Evolutionary conservation across 352 stramenopile species (phyloP), one percentile per base, ranked within the genome.

Genomic region (Pythium periplocum): DNA sequence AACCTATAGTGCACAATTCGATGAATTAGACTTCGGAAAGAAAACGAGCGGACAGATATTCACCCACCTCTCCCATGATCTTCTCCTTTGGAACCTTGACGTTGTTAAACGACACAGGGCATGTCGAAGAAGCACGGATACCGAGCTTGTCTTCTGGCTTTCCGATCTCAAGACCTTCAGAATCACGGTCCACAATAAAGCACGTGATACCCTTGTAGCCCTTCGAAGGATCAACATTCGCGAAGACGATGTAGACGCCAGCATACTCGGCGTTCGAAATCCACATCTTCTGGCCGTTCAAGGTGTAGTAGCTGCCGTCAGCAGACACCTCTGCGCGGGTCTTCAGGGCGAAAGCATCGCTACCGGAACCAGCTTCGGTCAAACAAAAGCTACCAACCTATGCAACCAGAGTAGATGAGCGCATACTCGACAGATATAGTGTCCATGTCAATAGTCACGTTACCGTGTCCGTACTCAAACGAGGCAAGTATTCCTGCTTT

Each of bases 201-300:
- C 92, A 98, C 57, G 96, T 99, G 59, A 99, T 98, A 40, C 96
- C 96, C 72, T 97, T 98, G 84, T 99, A 98, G 7, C 94, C 94
- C 64, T 92, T 78, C 2, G 83, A 89, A 45, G 70, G 78, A 68
- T 98, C 86, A 6, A 84, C 83, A 61, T 97, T 99, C 8, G 96
- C 96, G 74, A 99, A 98, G 10, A 99, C 93, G 37, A 98, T 73
- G 71, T 98, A 98, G 1, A 98, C 85, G 4, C 93, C 93, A 12
- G 96, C 83, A 59, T 98, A 95, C 57, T 92, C 90, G 9, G 90
- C 90, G 71, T 98, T 99, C 36, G 93, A 98, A 62, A 99, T 99
- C 96, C 96, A 99, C 68, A 98, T 86, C 71, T 99, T 99, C 46
- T 90, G 86, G 30, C 96, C 96, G 66, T 87, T 98, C 8, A 99